A percentile compares a stretch with the other conserved stretches of the same genome.
These are phyloP conservation scores for Hemileccinum rubropunctum DNA, from an alignment of 768 basidiomycete genomes.

Conservation along the genomic window DNA sequence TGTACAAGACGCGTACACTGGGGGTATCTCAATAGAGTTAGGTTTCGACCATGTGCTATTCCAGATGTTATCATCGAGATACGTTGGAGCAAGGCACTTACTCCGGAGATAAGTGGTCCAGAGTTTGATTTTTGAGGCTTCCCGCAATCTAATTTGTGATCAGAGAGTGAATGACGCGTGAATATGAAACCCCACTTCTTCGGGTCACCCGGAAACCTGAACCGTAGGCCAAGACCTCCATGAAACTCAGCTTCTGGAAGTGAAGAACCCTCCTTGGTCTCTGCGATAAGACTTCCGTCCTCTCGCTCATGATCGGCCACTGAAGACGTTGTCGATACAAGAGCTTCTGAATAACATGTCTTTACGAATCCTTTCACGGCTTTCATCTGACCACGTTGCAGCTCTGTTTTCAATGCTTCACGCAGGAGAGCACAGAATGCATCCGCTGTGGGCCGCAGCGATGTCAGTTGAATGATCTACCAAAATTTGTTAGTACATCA, in stretches of 20 bases:
- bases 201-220: conserved; percentile 90
- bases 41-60: conserved; percentile 85
- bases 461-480: conserved; percentile 92
- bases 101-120: conserved; percentile 88
- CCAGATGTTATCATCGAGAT: conserved; percentile 9
- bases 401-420: conserved; percentile 83
- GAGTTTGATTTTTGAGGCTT: conserved; percentile 92
- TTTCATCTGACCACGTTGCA: conserved; percentile 93
- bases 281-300: conserved; percentile 59
- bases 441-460: conserved; percentile 89
- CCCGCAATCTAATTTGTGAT: conserved; percentile 60
- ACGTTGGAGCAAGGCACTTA: conserved; percentile 33
- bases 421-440: conserved; percentile 88
- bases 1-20: conserved; percentile 96
- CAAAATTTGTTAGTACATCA: conserved; percentile 4
- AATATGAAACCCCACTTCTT: conserved; percentile 62
- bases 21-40: conserved; percentile 94
- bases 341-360: conserved; percentile 92
- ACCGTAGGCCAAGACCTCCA: conserved; percentile 76
- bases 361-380: conserved; percentile 84
- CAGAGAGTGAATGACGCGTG: conserved; percentile 5
- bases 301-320: conserved; percentile 67
- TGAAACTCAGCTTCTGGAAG: conserved; percentile 58
- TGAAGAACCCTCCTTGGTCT: conserved; percentile 47
- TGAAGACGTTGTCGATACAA: conserved; percentile 56